These are phyloP conservation scores for Beta corolliflora DNA, from an alignment of 179 eudicot genomes.

Conservation along the genomic window DNA sequence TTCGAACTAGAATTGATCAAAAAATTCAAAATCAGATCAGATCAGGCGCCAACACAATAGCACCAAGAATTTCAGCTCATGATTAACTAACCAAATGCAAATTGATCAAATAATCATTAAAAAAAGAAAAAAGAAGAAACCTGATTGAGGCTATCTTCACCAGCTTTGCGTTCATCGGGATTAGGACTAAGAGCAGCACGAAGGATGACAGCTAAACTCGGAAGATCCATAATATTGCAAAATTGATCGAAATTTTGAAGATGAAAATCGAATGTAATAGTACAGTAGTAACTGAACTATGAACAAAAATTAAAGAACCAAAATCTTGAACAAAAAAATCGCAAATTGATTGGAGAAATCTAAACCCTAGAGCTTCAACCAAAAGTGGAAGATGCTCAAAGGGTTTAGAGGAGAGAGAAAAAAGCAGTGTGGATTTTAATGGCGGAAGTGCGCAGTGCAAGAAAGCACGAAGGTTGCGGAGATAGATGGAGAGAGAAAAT, in stretches of 20 bases:
- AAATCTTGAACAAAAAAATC: not conserved
- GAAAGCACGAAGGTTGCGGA: conserved; percentile 39
- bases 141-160: conserved; percentile 92
- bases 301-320: not conserved
- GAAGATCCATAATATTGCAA: conserved; percentile 70
- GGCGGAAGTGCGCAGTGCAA: conserved; percentile 9
- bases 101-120: not conserved
- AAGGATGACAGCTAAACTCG: conserved; percentile 66
- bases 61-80: not conserved
- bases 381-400: conserved; percentile 13
- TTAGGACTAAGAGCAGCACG: conserved; percentile 96
- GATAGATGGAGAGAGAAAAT: conserved; percentile 16
- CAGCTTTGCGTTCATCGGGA: conserved; percentile 93
- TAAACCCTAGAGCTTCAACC: conserved; percentile 35
- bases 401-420: conserved; percentile 33
- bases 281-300: conserved; percentile 20
- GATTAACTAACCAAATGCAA: conserved; percentile 8
- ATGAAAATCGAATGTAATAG: conserved; percentile 12
- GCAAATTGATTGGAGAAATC: conserved; percentile 11
- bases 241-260: not conserved
- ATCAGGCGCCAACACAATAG: conserved; percentile 2
- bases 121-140: conserved; percentile 25
- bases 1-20: not conserved
- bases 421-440: not conserved
- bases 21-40: not conserved